These are phyloP conservation scores for Bromus sterilis DNA, from an alignment of 176 grass and related monocot species.

Conservation along the genomic window DNA sequence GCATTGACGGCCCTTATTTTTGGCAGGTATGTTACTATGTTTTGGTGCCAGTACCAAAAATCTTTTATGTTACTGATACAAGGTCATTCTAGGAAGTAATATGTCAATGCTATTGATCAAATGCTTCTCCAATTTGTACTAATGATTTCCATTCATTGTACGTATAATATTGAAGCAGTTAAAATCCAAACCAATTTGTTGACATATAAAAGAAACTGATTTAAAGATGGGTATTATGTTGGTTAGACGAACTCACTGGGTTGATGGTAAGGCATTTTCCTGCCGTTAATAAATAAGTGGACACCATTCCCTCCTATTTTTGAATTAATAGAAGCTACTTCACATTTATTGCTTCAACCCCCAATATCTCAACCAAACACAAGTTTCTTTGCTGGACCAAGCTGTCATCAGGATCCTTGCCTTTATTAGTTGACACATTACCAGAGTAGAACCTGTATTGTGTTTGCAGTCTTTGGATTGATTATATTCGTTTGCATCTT, in stretches of 20 bases:
- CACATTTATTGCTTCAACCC: constrained; percentile 28
- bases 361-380: background rate
- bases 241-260: background rate
- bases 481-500: constrained; percentile 7
- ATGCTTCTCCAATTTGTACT: background rate
- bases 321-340: background rate
- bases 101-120: background rate
- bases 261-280: constrained; percentile 4
- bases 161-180: background rate
- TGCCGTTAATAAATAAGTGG: background rate
- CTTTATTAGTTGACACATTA: constrained; percentile 5
- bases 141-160: background rate
- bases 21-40: constrained; percentile 55
- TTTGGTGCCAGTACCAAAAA: background rate
- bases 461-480: constrained; percentile 1
- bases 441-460: background rate
- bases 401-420: background rate
- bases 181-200: background rate
- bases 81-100: background rate
- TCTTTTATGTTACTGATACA: background rate
- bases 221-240: background rate
- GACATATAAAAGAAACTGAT: background rate
- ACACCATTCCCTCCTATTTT: background rate
- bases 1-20: constrained; percentile 71
- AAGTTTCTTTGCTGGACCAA: constrained; percentile 25